A percentile compares a stretch with the other conserved stretches of the same genome.
These are phyloP conservation scores for Plasmodium falciparum DNA, from an alignment of 169 alveolate species.

Conservation along the genomic window DNA sequence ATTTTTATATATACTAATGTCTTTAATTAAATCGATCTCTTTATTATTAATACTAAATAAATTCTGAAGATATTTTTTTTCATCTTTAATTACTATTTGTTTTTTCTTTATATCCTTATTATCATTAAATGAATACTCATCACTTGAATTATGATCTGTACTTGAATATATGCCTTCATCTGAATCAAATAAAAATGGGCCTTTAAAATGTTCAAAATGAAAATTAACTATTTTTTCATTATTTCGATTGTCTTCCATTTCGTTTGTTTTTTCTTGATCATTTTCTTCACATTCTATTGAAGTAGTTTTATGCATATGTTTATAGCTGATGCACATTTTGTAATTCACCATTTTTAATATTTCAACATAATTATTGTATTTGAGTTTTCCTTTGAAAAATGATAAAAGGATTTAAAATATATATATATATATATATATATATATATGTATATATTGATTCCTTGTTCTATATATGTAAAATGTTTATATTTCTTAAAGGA, in stretches of 20 bases:
- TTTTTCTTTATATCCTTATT: constrained; percentile 3
- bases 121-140: constrained; percentile 4
- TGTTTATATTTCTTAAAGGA: background rate
- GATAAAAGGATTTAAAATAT: background rate
- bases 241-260: background rate
- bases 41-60: constrained; percentile 58
- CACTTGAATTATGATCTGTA: constrained; percentile 16
- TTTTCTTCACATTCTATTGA: background rate
- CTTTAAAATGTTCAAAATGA: background rate
- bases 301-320: background rate
- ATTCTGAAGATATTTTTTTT: constrained; percentile 22
- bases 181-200: constrained; percentile 19
- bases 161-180: constrained; percentile 20
- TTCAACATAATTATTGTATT: constrained; percentile 38
- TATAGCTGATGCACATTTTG: constrained; percentile 62
- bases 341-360: constrained; percentile 72
- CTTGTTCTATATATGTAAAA: too few relatives aligned
- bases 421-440: background rate
- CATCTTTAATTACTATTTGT: constrained; percentile 23
- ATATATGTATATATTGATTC: too few relatives aligned
- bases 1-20: constrained; percentile 64
- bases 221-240: background rate
- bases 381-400: constrained; percentile 47
- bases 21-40: constrained; percentile 55
- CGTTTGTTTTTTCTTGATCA: background rate